phyloP scores from a whole-genome alignment of 169 alveolate genomes.

The Cryptosporidium andersoni region DNA sequence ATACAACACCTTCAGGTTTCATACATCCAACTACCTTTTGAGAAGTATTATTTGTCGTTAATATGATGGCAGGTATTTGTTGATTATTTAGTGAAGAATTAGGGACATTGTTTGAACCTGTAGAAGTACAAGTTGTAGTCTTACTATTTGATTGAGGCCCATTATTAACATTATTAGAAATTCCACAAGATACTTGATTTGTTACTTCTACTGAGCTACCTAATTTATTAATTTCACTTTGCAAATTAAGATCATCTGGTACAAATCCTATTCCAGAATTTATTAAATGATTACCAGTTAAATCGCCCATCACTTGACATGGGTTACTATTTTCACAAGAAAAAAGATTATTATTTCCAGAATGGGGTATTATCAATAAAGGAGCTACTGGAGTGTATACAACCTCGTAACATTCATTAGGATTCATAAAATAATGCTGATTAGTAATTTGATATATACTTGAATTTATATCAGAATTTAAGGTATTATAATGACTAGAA shows the following conservation, averaged over 20 bases:
- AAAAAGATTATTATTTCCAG: neutral
- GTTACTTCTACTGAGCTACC: too few relatives aligned
- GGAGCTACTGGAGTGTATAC: constrained; percentile 68
- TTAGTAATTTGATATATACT: neutral
- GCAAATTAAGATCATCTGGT: too few relatives aligned
- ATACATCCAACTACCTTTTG: constrained; percentile 1
- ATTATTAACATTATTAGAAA: neutral
- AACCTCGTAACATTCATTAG: constrained; percentile 44
- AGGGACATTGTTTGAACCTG: too few relatives aligned
- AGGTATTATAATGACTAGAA: neutral
- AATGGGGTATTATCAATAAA: neutral
- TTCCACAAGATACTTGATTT: too few relatives aligned
- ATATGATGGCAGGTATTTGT: too few relatives aligned
- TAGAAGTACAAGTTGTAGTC: too few relatives aligned
- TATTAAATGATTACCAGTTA: too few relatives aligned
- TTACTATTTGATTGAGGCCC: neutral
- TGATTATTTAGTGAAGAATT: too few relatives aligned
- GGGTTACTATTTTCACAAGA: neutral
- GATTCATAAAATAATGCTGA: neutral
- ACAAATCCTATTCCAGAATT: too few relatives aligned
- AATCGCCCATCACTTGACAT: too few relatives aligned
- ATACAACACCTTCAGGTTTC: neutral
- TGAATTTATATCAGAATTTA: constrained; percentile 45
- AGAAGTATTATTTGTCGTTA: neutral
- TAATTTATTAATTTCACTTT: too few relatives aligned